Evolutionary conservation across 345 rosid genomes (phyloP).

Genomic region (Brassica carinata): DNA sequence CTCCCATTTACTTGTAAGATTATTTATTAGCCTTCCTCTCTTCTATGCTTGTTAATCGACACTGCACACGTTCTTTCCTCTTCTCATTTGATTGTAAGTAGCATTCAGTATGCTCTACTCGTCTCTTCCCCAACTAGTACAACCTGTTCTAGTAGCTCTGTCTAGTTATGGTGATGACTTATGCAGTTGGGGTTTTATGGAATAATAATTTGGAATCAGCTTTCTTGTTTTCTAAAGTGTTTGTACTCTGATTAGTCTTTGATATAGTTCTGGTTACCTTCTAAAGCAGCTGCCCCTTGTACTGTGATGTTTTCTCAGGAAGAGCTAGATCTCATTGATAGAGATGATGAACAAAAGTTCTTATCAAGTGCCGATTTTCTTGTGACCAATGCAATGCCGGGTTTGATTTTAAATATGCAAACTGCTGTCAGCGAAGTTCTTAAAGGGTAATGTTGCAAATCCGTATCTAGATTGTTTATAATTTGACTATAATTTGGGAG

Average conservation of each 20-base stretch:
- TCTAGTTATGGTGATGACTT: neutral
- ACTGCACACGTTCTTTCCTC: neutral
- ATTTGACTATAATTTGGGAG: neutral
- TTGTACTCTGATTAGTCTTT: slow-evolving; percentile 15
- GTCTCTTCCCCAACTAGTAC: neutral
- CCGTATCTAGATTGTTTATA: neutral
- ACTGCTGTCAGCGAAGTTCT: slow-evolving; percentile 68
- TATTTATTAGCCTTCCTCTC: neutral
- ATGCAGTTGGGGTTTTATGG: neutral
- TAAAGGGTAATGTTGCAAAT: slow-evolving; percentile 56
- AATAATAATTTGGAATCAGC: neutral
- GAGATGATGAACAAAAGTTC: slow-evolving; percentile 78
- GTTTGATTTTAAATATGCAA: slow-evolving; percentile 63
- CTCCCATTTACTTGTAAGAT: slow-evolving; percentile 67
- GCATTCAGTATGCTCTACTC: neutral
- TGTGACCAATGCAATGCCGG: slow-evolving; percentile 58
- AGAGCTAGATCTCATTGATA: slow-evolving; percentile 66
- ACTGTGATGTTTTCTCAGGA: slow-evolving; percentile 51
- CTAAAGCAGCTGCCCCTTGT: neutral
- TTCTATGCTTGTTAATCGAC: neutral
- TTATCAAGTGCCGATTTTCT: slow-evolving; percentile 81
- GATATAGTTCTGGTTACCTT: neutral
- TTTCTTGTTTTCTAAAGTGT: neutral
- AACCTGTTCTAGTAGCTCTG: slow-evolving; percentile 3
- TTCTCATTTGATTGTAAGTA: neutral